Evolutionary conservation across 352 stramenopile species (phyloP), one percentile per base, ranked within the genome.

Genomic region (Phytophthora sp.): DNA sequence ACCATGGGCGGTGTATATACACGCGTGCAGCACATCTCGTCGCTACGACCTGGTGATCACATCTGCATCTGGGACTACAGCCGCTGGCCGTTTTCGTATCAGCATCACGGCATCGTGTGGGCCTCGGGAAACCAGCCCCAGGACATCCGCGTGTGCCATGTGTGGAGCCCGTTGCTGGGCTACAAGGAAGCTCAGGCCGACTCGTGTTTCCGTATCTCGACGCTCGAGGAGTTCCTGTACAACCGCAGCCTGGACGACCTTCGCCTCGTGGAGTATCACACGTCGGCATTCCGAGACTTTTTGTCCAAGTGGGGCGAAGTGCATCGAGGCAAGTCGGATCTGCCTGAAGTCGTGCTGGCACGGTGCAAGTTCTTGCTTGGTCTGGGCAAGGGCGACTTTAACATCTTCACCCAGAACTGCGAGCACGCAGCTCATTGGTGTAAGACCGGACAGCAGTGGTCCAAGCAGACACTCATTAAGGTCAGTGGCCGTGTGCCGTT

Each of bases 391-490:
- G 84, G 84, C 12, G 82, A 92, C 41, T 92, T 92, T 38, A 90
- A 92, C 59, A 90, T 92, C 53, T 86, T 90, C 52, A 86, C 76
- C 7, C 84, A 92, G 62, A 92, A 92, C 68, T 92, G 84, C 65
- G 84, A 92, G 61, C 84, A 92, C 51, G 80, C 82, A 13, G 84
- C 84, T n/a, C 81, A 92, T 53, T 92, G 84, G 84, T 92, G 84
- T 58, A 92, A 88, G 71, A 92, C 84, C 13, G 84, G 84, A 11
- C 71, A 89, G 55, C 84, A 92, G 54, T 92, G 80, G 78, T 90
- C 77, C 52, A 92, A 92, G 69, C 84, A 92, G 63, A 78, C 69
- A 12, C 71, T 92, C 21, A 89, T 77, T 0, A 59, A 69, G 6
- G 78, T 66, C 2, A 76, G 70, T 18, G 70, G 77, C 16, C 77